Base-by-base conservation (phyloP, 2,329 filamentous ascomycete genomes). In the Fusarium pseudocircinatum region DNA sequence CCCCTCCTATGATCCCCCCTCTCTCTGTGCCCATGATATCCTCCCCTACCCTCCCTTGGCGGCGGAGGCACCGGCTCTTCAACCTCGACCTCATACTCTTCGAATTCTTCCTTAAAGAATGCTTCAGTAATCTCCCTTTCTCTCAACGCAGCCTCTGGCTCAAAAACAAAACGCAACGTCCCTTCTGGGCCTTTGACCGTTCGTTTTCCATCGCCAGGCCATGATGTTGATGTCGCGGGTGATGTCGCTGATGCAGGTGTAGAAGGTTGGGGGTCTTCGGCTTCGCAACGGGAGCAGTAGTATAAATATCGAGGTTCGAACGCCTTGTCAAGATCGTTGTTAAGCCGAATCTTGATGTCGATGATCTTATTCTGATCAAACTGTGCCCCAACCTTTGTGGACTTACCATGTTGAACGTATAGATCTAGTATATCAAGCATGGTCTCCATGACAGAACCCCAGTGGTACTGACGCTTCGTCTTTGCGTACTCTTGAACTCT, bases 381-480 rank as follows among this genome's bases (percentile, higher is more conserved):
- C 53, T 89, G 85, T 22, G 88, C 86, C 12, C 95, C 95, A 26
- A 97, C 86, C 57, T 92, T 90, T 39, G 95, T 97, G 58, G 88
- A 86, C 74, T 90, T 89, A 61, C 90, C 90, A 79, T 97, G 92
- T 78, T 97, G 93, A 0, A 94, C 96, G 82, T 98, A 98, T 6
- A 98, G 88, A 78, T 99, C 96, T 32, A 98, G 88, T 1, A 98
- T 87, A 79, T 98, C 96, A 43, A 98, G 90, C 77, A 97, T 89
- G 0, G 94, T 96, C 86, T 98, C 96, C 84, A 88, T 81, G 34
- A 89, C 84, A 69, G 85, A 85, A 14, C 83, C 83, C 36, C 87
- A 82, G 15, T 80, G 82, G 43, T 86, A 86, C 67, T 86, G 83
- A 74, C 80, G 86, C 47, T 86, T 85, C 69, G 85, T 71, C 72